Percentiles rank a stretch among this genome's conserved stretches.
Conservation (phyloP, 2,329 filamentous ascomycete genomes). For the Alternaria novae-zelandiae region DNA sequence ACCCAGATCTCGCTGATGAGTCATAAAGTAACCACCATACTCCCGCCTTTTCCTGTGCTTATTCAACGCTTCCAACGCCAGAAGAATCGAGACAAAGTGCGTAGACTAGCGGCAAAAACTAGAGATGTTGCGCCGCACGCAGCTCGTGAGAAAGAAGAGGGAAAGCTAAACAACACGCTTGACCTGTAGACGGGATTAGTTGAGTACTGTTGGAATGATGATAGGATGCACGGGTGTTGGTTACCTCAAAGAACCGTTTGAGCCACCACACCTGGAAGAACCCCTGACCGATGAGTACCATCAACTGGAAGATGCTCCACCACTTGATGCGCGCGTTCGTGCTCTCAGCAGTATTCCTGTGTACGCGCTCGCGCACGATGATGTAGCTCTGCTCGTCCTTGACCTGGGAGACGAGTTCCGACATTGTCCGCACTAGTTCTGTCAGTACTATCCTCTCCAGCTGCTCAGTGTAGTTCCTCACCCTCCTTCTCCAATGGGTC, state of each 20-base stretch:
- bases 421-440: slow-evolving; percentile 74
- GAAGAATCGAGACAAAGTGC: slow-evolving; percentile 7
- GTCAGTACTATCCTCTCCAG: slow-evolving; percentile 16
- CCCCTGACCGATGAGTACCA: slow-evolving; percentile 86
- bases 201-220: background rate
- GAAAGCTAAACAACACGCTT: slow-evolving; percentile 40
- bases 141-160: background rate
- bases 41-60: slow-evolving; percentile 12
- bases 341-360: slow-evolving; percentile 98
- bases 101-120: background rate
- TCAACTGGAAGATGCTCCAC: slow-evolving; percentile 98
- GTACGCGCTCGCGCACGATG: slow-evolving; percentile 89
- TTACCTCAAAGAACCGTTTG: slow-evolving; percentile 93
- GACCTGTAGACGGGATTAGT: slow-evolving; percentile 29
- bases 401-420: slow-evolving; percentile 86
- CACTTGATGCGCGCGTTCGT: slow-evolving; percentile 98
- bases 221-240: background rate
- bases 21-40: slow-evolving; percentile 9
- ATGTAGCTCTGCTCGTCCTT: slow-evolving; percentile 99
- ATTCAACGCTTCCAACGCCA: slow-evolving; percentile 28
- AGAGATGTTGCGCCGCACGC: background rate
- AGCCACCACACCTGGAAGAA: slow-evolving; percentile 99
- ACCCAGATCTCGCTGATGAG: background rate
- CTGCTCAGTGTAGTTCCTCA: slow-evolving; percentile 51
- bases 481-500: slow-evolving; percentile 92